A percentile compares a stretch with the other conserved stretches of the same genome.
Conservation (phyloP, 2,329 filamentous ascomycete genomes). For the Aspergillus udagawae region DNA sequence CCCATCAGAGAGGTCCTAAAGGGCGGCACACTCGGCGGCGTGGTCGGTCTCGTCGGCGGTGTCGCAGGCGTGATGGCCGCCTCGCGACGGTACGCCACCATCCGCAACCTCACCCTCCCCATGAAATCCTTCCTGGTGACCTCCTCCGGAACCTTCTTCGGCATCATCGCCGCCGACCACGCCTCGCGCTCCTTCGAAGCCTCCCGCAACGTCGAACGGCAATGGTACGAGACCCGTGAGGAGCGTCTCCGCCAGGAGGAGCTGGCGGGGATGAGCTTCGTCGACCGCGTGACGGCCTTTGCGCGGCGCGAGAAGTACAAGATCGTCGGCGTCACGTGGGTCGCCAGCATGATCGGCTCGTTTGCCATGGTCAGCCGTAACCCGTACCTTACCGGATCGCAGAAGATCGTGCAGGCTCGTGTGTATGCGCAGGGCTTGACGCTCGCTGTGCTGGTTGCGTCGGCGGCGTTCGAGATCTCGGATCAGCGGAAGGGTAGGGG, state of each 20-base stretch:
- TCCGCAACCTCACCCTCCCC: slow-evolving; percentile 78
- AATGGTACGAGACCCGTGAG: slow-evolving; percentile 62
- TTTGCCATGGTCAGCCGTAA: slow-evolving; percentile 74
- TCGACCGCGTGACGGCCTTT: slow-evolving; percentile 66
- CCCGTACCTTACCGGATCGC: slow-evolving; percentile 66
- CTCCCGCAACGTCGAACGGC: slow-evolving; percentile 61
- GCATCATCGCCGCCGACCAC: slow-evolving; percentile 82
- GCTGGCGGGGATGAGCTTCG: slow-evolving; percentile 52
- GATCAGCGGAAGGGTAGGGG: slow-evolving; percentile 70
- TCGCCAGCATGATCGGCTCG: slow-evolving; percentile 72
- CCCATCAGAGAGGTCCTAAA: slow-evolving; percentile 63
- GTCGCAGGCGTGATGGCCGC: slow-evolving; percentile 64
- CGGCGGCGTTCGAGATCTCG: slow-evolving; percentile 73
- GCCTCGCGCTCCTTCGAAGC: slow-evolving; percentile 69
- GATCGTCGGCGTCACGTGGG: slow-evolving; percentile 78
- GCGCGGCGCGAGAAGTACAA: slow-evolving; percentile 77
- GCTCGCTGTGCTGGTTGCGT: slow-evolving; percentile 75
- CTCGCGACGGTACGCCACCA: slow-evolving; percentile 67
- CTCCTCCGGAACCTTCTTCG: slow-evolving; percentile 74
- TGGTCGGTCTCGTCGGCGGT: slow-evolving; percentile 64
- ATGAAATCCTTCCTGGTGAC: slow-evolving; percentile 88
- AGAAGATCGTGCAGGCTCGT: slow-evolving; percentile 92
- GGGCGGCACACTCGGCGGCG: slow-evolving; percentile 72
- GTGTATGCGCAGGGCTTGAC: slow-evolving; percentile 91
- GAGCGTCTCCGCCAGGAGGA: slow-evolving; percentile 54